Evolutionary conservation across 805 yeast genomes (phyloP), one percentile per base, ranked within the genome.

Genomic region (Teunomyces panamensis): DNA sequence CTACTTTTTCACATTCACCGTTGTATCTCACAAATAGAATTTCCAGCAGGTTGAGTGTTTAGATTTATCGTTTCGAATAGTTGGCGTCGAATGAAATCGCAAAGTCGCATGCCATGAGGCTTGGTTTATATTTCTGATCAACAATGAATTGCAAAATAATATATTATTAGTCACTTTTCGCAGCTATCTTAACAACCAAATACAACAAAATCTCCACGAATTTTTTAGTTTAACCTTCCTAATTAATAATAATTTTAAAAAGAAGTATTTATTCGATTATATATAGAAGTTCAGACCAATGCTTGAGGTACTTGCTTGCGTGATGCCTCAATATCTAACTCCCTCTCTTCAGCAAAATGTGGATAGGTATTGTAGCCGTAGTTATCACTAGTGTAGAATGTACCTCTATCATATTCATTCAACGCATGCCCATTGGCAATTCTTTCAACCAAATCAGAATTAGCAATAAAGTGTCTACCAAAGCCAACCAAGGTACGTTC

Each of bases 391-490:
- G 54, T 49, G 57, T 80, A 81, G 63, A 81, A 81, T 8, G 77
- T 70, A 13, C 54, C 48, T 56, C 84, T 70, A 57, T 79, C 70
- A 56, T 80, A 81, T 32, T 63, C 53, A 49, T 65, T 68, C 48
- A 79, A 60, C 37, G 71, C 69, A 33, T 60, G 44, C 28, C 73
- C 73, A 30, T 74, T 61, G 50, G 68, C 61, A 34, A 81, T 47
- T 50, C 81, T 66, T 11, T 63, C 55, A 13, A 72, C 75, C 29
- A 82, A 58, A 56, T 82, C 86, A 2, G 85, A 85, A 62, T 81
- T 81, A 24, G 83, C 62, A 43, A 77, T 72, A 59, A 71, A 80
- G 48, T 62, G 66, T 50, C 84, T 71, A 30, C 84, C 84, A 50
- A 69, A 59, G 1, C 71, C 79, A 30, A 74, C 54, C 37, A 69